These are phyloP conservation scores for Acacia pycnantha DNA, from an alignment of 331 rosid genomes.

Conservation along the genomic window DNA sequence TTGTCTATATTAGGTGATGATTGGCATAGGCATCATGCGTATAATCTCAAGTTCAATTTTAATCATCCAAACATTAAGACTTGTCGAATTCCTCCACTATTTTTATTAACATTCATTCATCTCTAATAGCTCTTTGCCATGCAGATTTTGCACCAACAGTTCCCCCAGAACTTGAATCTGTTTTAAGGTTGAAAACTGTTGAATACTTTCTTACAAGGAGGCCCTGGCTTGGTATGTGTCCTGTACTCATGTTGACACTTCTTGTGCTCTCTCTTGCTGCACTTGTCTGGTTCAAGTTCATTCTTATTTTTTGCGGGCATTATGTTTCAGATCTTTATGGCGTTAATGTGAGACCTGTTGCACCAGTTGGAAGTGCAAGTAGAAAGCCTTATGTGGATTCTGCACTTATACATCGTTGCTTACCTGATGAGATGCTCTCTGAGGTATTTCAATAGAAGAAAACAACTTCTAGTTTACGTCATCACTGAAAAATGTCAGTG, in stretches of 20 bases:
- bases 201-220: constrained; percentile 76
- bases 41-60: not conserved
- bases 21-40: not conserved
- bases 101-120: not conserved
- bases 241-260: not conserved
- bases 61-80: not conserved
- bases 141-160: constrained; percentile 63
- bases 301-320: constrained; percentile 41
- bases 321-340: constrained; percentile 90
- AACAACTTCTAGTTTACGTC: not conserved
- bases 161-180: constrained; percentile 78
- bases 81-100: not conserved
- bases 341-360: constrained; percentile 90
- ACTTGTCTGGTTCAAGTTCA: constrained; percentile 1
- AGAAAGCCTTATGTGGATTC: constrained; percentile 73
- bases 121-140: not conserved
- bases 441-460: constrained; percentile 57
- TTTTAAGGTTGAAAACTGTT: constrained; percentile 73
- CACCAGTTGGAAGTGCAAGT: constrained; percentile 88
- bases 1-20: not conserved
- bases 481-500: not conserved
- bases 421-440: constrained; percentile 87
- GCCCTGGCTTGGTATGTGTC: constrained; percentile 92
- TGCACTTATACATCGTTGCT: constrained; percentile 63
- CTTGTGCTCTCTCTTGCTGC: not conserved